Evolutionary conservation across 2,329 filamentous ascomycete genomes (phyloP).

Genomic region (Clarireedia monteithiana): DNA sequence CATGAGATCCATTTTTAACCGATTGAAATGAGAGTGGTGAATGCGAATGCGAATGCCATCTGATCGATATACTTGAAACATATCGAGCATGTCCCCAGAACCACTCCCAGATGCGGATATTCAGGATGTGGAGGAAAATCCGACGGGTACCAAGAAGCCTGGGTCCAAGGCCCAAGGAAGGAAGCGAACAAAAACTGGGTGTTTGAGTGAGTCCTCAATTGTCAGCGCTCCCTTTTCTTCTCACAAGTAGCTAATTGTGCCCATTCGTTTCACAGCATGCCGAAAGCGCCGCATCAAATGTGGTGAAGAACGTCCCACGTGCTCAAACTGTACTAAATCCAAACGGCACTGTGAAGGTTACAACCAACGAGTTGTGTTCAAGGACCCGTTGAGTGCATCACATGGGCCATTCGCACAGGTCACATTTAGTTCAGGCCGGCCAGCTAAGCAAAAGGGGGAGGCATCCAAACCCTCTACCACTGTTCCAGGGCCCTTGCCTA

Average conservation of each 20-base stretch:
- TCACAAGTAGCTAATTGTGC: background rate
- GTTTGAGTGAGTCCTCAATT: conserved; percentile 58
- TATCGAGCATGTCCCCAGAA: background rate
- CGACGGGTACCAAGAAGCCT: conserved; percentile 15
- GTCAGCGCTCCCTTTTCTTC: background rate
- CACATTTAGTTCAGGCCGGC: conserved; percentile 8
- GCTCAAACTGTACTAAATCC: conserved; percentile 79
- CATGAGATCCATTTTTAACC: background rate
- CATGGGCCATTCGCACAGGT: conserved; percentile 31
- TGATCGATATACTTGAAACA: background rate
- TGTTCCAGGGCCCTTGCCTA: background rate
- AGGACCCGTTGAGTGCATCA: conserved; percentile 57
- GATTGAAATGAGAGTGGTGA: background rate
- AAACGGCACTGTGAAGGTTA: conserved; percentile 81
- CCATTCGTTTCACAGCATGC: conserved; percentile 52
- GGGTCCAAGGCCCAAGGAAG: conserved; percentile 23
- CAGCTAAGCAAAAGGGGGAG: conserved; percentile 13
- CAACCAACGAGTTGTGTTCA: conserved; percentile 74
- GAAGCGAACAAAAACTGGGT: conserved; percentile 80
- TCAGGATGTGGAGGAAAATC: background rate
- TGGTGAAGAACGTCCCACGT: conserved; percentile 76
- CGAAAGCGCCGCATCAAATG: conserved; percentile 95
- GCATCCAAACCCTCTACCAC: conserved; percentile 7
- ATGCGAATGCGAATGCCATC: background rate
- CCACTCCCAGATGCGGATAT: background rate